Base-by-base conservation (phyloP, 768 basidiomycete genomes). In the Nidularia sp. region DNA sequence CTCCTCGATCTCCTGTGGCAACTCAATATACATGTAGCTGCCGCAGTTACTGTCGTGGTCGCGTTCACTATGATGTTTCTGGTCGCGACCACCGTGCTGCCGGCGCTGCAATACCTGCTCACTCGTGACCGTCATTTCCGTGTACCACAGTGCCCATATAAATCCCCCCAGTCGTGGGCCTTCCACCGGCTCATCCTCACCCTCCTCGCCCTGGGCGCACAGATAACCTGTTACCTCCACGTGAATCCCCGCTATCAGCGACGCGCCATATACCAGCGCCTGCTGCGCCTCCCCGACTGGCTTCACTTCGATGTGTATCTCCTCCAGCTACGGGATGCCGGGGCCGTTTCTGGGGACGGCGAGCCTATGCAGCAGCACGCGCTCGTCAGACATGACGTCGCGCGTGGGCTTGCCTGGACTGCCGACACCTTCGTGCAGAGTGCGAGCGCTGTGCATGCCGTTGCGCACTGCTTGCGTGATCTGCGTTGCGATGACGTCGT, bases 1-100 rank as follows among this genome's bases (percentile, higher is more conserved):
- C n/a, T 62, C 6, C 22, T 60, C 22, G 55, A 54, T 41, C 43
- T 58, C 8, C 46, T 62, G 2, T 58, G 59, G 55, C 25, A 46
- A 13, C 41, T 44, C 6, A 49, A 53, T 34, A 18, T 36, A 10
- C n/a, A 18, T 25, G 53, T 58, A n/a, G 57, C 59, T 1, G 33
- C 53, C 29, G 31, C 52, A 1, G 49, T 56, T 15, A 44, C 50
- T 1, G 39, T 35, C 4, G 33, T 49, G 12, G 50, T 48, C 34
- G 51, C 53, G 39, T 36, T 56, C 34, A 43, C 57, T 42, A 12
- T 46, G 43, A 18, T 55, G 10, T 42, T 57, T 53, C 47, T 60
- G 12, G 10, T 41, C 36, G 36, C 36, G 15, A 41, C 36, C 1
- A 41, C 36, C 36, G 15, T 41, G 36, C 36, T 41, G 10, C 36